Conservation (phyloP, 1,284 basidiomycete species). For the Puccinia triticina region DNA sequence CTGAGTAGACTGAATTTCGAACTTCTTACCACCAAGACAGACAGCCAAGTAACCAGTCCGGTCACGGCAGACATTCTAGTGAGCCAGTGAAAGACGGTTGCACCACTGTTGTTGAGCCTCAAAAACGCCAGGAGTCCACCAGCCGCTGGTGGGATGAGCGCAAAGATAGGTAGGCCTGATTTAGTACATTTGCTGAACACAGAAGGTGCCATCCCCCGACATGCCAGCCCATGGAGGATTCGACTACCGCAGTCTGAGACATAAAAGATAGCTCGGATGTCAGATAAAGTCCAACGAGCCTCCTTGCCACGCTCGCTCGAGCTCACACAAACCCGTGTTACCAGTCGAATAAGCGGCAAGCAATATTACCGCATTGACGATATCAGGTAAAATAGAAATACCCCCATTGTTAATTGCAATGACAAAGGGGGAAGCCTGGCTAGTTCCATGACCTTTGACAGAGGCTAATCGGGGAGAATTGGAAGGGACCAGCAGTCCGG, state of each 20-base stretch:
- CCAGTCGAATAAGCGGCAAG: conserved; percentile 30
- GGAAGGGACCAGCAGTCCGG: conserved; percentile 57
- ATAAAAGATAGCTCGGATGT: neutral
- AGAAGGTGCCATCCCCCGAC: conserved; percentile 55
- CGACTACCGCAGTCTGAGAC: conserved; percentile 56
- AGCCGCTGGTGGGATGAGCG: conserved; percentile 53
- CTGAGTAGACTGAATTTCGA: conserved; percentile 55
- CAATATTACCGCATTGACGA: conserved; percentile 35
- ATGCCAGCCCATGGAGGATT: conserved; percentile 57
- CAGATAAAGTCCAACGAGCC: neutral
- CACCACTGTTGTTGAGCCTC: conserved; percentile 8
- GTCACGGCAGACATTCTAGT: conserved; percentile 10
- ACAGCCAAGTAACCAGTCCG: conserved; percentile 54
- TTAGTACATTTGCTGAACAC: conserved; percentile 53
- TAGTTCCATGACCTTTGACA: conserved; percentile 48
- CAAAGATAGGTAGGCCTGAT: conserved; percentile 56
- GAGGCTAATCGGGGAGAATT: conserved; percentile 54
- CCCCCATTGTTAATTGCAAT: conserved; percentile 55
- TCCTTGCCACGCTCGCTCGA: neutral
- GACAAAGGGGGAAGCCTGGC: conserved; percentile 56
- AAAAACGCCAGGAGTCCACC: conserved; percentile 12
- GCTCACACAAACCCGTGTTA: conserved; percentile 19
- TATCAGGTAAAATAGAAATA: neutral
- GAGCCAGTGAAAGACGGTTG: conserved; percentile 37
- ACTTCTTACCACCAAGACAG: conserved; percentile 55